These are phyloP conservation scores for Arxiozyma heterogenica DNA, from an alignment of 1,139 yeast species.

Conservation along the genomic window DNA sequence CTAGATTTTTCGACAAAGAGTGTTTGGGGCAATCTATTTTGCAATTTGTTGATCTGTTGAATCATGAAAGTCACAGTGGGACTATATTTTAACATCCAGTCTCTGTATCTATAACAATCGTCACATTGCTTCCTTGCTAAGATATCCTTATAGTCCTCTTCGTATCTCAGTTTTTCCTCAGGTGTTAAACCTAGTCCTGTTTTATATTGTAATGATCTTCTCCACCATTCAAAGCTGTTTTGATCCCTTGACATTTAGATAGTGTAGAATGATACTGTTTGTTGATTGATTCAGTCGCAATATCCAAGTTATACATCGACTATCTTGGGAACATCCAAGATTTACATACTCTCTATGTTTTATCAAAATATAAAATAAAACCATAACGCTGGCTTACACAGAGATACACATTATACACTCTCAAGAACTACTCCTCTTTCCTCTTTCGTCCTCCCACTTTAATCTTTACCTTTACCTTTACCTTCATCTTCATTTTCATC, in stretches of 20 bases:
- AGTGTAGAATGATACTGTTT: background rate
- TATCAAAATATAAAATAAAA: too few species aligned
- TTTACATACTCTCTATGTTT: too few species aligned
- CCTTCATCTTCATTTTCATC: too few species aligned
- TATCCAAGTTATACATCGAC: too few species aligned
- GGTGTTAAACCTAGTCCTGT: constrained; percentile 60
- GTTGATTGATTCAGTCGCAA: background rate
- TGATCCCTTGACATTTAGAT: background rate
- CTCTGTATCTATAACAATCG: constrained; percentile 61
- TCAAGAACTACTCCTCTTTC: too few species aligned
- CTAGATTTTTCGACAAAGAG: constrained; percentile 4
- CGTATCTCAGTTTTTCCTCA: constrained; percentile 48
- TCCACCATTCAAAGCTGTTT: constrained; percentile 72
- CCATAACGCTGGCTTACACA: too few species aligned
- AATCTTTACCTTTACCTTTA: too few species aligned
- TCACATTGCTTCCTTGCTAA: constrained; percentile 50
- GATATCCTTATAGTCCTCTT: constrained; percentile 40
- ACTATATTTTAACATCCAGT: constrained; percentile 70
- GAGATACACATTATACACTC: too few species aligned
- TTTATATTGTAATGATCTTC: constrained; percentile 59
- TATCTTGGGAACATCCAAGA: too few species aligned
- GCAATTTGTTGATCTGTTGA: constrained; percentile 63
- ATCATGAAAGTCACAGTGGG: constrained; percentile 86
- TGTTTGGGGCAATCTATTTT: background rate
- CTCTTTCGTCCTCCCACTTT: too few species aligned